Percentiles rank a stretch among this genome's conserved stretches.
phyloP scores from a whole-genome alignment of 371 early-diverging fungal species.

The Lichtheimia corymbifera region DNA sequence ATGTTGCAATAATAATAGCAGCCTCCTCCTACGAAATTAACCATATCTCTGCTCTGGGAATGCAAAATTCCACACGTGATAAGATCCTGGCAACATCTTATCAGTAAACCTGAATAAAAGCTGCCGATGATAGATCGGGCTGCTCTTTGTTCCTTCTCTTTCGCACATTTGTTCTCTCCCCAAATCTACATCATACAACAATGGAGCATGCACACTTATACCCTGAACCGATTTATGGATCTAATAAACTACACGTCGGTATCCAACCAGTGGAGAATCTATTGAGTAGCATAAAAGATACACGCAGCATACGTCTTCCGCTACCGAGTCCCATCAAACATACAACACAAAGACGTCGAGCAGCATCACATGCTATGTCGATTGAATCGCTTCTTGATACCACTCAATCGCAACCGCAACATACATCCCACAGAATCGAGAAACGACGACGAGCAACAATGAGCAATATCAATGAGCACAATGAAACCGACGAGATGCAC shows the following conservation, averaged over 20 bases:
- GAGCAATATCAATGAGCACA: not conserved
- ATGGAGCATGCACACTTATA: conserved; percentile 25
- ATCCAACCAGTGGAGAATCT: conserved; percentile 48
- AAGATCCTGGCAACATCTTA: conserved; percentile 44
- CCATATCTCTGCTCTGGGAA: too few species aligned
- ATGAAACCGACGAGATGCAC: not conserved
- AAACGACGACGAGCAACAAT: conserved; percentile 10
- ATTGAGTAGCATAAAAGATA: conserved; percentile 37
- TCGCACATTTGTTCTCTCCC: conserved; percentile 15
- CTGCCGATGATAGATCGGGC: not conserved
- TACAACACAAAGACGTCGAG: not conserved
- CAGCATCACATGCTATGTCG: conserved; percentile 30
- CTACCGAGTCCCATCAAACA: not conserved
- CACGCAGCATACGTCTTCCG: conserved; percentile 8
- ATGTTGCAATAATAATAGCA: too few species aligned
- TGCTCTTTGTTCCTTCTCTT: conserved; percentile 32
- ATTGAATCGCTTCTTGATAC: conserved; percentile 39
- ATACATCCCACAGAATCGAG: not conserved
- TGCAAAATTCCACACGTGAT: conserved; percentile 30
- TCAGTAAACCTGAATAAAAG: conserved; percentile 20
- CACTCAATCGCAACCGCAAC: not conserved
- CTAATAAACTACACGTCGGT: conserved; percentile 24
- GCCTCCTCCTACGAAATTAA: too few species aligned
- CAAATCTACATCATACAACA: not conserved
- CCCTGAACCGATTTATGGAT: conserved; percentile 28